These are phyloP conservation scores for Dactylonectria macrodidyma DNA, from an alignment of 2,329 filamentous ascomycete genomes.

Conservation along the genomic window DNA sequence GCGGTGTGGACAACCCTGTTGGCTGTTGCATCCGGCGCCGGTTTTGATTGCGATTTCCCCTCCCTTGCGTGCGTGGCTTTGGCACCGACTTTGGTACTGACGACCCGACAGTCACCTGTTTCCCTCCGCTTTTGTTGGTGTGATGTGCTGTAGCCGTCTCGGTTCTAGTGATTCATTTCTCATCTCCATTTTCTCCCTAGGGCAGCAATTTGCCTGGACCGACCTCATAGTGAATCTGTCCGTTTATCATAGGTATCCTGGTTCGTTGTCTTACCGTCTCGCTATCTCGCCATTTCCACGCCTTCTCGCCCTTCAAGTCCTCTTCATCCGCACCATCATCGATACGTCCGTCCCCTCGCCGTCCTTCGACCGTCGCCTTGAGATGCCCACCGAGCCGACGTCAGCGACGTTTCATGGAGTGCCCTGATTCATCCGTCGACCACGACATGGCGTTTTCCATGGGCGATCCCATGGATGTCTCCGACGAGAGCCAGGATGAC, in stretches of 20 bases:
- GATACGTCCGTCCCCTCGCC: background rate
- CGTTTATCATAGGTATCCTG: background rate
- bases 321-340: constrained; percentile 6
- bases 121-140: constrained; percentile 36
- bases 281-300: background rate
- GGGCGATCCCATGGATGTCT: constrained; percentile 47
- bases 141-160: constrained; percentile 25
- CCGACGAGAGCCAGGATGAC: constrained; percentile 39
- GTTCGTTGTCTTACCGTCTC: background rate
- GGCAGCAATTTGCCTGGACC: background rate
- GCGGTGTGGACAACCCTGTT: constrained; percentile 33
- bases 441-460: constrained; percentile 41
- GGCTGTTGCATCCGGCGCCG: constrained; percentile 28
- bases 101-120: constrained; percentile 44
- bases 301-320: background rate
- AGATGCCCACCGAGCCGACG: constrained; percentile 44
- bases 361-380: constrained; percentile 29
- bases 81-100: constrained; percentile 23
- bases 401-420: constrained; percentile 44
- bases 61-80: constrained; percentile 38
- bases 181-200: constrained; percentile 6
- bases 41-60: constrained; percentile 48
- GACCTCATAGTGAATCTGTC: background rate
- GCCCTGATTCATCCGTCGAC: constrained; percentile 38
- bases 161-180: constrained; percentile 31